A percentile compares a stretch with the other conserved stretches of the same genome.
Evolutionary conservation across 352 stramenopile genomes (phyloP).

Genomic region (Phytophthora pseudosyringae): DNA sequence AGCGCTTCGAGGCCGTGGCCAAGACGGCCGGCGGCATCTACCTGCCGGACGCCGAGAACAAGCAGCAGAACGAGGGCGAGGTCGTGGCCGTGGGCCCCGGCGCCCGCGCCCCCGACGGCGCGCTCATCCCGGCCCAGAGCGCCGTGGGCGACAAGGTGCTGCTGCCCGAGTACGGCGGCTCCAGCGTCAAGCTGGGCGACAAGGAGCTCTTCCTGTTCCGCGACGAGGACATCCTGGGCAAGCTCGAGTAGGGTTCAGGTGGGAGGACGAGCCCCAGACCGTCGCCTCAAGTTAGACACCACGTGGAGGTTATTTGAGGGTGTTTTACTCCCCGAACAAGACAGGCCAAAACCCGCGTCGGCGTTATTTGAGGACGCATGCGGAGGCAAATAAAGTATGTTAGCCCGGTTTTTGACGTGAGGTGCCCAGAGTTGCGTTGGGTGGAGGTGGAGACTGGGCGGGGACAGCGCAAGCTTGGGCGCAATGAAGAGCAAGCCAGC

Average conservation of each 20-base stretch:
- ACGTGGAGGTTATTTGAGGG: constrained; percentile 9
- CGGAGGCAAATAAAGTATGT: constrained; percentile 52
- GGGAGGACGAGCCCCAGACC: background rate
- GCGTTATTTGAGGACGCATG: constrained; percentile 20
- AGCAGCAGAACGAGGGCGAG: constrained; percentile 95
- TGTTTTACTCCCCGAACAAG: background rate
- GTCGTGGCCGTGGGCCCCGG: constrained; percentile 95
- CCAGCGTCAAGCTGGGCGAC: constrained; percentile 91
- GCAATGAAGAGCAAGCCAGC: no score
- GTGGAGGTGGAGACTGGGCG: no score
- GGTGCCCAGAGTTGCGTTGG: no score
- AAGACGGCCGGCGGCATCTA: constrained; percentile 95
- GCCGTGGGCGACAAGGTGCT: constrained; percentile 95
- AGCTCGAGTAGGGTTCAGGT: constrained; percentile 83
- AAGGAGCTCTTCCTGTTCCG: constrained; percentile 96
- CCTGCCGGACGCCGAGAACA: constrained; percentile 92
- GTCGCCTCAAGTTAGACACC: constrained; percentile 9
- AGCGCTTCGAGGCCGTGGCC: constrained; percentile 91
- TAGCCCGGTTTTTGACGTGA: constrained; percentile 21
- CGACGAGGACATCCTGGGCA: constrained; percentile 97
- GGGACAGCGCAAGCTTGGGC: no score
- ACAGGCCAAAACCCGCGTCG: constrained; percentile 3
- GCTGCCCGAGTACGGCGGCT: constrained; percentile 96
- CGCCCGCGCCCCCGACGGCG: constrained; percentile 88
- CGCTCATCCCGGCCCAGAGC: constrained; percentile 87